phyloP scores from a whole-genome alignment of 139 green algal species.

The Chlorella sp. region DNA sequence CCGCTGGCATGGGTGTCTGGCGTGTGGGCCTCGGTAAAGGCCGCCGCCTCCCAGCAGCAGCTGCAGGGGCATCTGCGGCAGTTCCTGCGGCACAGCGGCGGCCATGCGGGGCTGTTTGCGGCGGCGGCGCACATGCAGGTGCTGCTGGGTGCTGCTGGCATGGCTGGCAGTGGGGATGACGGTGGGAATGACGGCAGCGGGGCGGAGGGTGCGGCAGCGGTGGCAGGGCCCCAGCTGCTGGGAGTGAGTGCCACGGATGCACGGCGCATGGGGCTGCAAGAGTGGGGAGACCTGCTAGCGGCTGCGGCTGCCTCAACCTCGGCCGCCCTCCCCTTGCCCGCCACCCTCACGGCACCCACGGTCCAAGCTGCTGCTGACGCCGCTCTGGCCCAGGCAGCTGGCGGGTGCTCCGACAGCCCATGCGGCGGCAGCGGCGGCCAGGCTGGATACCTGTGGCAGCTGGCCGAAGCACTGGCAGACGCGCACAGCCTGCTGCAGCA shows the following conservation, averaged over 20 bases:
- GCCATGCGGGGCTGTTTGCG: background rate
- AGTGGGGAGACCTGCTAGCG: slow-evolving; percentile 27
- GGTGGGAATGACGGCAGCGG: background rate
- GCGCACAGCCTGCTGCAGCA: slow-evolving; percentile 32
- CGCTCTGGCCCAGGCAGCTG: background rate
- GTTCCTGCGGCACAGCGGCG: slow-evolving; percentile 24
- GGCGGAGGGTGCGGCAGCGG: background rate
- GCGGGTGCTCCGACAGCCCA: background rate
- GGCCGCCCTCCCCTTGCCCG: background rate
- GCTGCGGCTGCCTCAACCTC: slow-evolving; percentile 8
- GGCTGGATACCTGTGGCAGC: background rate
- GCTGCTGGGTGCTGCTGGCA: slow-evolving; percentile 11
- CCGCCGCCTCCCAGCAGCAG: slow-evolving; percentile 12
- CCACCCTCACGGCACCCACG: background rate
- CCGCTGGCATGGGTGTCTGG: slow-evolving; percentile 21
- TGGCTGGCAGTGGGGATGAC: background rate
- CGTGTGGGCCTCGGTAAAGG: slow-evolving; percentile 21
- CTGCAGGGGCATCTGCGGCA: slow-evolving; percentile 30
- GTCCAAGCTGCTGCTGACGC: background rate
- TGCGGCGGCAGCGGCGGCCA: background rate
- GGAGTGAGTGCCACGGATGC: background rate
- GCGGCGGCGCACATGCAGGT: slow-evolving; percentile 16
- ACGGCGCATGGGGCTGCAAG: background rate
- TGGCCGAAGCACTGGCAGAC: background rate
- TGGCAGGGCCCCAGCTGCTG: background rate